phyloP scores from a whole-genome alignment of 306 rosid genomes.

The Canavalia ensiformis region DNA sequence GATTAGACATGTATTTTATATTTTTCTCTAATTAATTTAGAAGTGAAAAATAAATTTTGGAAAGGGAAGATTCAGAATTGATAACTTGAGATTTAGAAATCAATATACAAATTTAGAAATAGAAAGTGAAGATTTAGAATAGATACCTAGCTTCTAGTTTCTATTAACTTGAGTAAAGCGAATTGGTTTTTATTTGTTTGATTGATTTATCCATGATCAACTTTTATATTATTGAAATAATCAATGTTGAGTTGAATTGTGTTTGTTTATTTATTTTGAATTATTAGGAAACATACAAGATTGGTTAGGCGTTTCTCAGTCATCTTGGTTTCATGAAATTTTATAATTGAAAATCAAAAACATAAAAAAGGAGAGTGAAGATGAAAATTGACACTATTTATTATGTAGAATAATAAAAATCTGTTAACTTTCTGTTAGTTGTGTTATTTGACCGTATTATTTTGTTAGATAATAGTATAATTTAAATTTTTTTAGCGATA shows the following conservation, averaged over 20 bases:
- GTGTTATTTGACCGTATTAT: not conserved
- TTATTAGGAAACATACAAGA: not conserved
- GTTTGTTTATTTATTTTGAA: not conserved
- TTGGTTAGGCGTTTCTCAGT: not conserved
- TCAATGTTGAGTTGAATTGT: not conserved
- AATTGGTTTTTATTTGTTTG: constrained; percentile 22
- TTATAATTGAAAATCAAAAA: not conserved
- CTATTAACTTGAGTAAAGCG: not conserved
- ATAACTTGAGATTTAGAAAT: no score
- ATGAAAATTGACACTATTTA: constrained; percentile 6
- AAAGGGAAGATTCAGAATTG: no score
- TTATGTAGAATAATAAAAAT: not conserved
- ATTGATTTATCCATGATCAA: not conserved
- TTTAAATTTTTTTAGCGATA: constrained; percentile 60
- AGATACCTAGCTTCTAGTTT: no score
- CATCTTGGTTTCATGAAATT: not conserved
- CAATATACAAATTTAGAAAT: no score
- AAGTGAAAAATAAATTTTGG: no score
- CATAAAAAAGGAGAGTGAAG: not conserved
- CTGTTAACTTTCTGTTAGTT: constrained; percentile 9
- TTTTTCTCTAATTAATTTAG: no score
- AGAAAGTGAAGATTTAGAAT: no score
- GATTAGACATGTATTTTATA: no score
- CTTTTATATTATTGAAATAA: not conserved
- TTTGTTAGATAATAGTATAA: constrained; percentile 23